phyloP scores from a whole-genome alignment of 2,329 filamentous ascomycete genomes.

The Trichoderma koningiopsis region DNA sequence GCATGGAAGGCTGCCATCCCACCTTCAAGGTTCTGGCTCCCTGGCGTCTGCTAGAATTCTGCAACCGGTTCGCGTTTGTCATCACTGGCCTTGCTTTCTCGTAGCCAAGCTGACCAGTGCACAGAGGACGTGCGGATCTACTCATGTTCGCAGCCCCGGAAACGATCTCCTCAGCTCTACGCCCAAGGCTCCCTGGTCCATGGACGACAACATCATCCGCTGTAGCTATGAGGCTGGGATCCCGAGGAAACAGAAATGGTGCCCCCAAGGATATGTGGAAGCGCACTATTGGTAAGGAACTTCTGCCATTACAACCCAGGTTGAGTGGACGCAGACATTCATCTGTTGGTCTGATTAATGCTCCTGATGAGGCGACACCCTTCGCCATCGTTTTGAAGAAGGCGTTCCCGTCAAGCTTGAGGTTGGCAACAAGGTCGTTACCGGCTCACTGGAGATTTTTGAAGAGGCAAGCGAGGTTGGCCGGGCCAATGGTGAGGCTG shows the following conservation, averaged over 20 bases:
- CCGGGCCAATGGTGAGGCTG: conserved; percentile 51
- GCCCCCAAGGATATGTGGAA: no score
- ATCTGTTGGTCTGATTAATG: neutral
- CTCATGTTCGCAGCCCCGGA: no score
- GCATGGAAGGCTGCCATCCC: conserved; percentile 31
- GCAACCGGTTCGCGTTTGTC: neutral
- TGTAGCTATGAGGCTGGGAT: no score
- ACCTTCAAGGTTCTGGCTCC: conserved; percentile 69
- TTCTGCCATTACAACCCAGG: no score
- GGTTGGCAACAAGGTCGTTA: neutral
- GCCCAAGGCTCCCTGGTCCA: no score
- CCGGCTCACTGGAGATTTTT: conserved; percentile 50
- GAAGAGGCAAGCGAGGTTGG: conserved; percentile 58
- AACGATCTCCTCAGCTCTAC: no score
- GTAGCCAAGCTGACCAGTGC: no score
- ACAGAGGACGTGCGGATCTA: conserved; percentile 61
- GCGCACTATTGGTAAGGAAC: no score
- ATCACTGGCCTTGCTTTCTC: no score
- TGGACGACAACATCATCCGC: no score
- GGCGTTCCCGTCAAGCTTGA: conserved; percentile 63
- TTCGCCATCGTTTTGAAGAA: conserved; percentile 67
- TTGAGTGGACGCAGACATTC: no score
- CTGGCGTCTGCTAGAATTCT: conserved; percentile 71
- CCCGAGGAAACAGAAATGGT: no score
- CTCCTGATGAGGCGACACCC: conserved; percentile 35